phyloP scores from a whole-genome alignment of 2,329 filamentous ascomycete species.

The Exserohilum rostratum region DNA sequence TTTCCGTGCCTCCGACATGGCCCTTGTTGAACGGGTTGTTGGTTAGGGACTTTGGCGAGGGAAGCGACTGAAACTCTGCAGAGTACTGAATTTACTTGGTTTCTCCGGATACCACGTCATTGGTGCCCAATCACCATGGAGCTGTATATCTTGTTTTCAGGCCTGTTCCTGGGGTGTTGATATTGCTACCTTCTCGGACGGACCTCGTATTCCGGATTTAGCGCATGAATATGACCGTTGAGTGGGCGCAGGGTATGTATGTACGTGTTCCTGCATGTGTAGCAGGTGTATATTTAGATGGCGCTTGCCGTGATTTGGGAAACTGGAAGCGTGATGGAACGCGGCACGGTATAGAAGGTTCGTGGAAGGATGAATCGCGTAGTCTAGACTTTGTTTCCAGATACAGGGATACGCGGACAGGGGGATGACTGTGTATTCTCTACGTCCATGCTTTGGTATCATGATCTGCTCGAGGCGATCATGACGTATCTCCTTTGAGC shows the following conservation, averaged over 20 bases:
- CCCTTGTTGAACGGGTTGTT: not conserved
- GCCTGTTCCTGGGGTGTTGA: too few species aligned
- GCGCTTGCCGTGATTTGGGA: not conserved
- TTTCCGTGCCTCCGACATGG: not conserved
- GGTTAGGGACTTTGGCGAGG: too few species aligned
- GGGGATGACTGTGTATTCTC: not conserved
- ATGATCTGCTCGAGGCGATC: not conserved
- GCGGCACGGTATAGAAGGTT: not conserved
- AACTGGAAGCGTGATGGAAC: not conserved
- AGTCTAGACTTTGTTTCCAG: not conserved
- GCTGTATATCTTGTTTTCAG: too few species aligned
- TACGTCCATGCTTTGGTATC: not conserved
- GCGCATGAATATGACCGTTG: too few species aligned
- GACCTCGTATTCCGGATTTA: too few species aligned
- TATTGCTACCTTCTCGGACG: too few species aligned
- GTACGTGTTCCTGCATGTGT: conserved; percentile 7
- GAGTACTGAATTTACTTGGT: too few species aligned
- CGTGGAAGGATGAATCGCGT: not conserved
- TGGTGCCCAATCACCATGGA: too few species aligned
- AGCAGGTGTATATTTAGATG: not conserved
- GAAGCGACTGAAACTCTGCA: too few species aligned
- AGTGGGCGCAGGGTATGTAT: too few species aligned
- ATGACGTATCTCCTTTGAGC: too few species aligned
- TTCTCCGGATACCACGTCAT: too few species aligned
- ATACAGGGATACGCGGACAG: not conserved